Evolutionary conservation across 768 basidiomycete species (phyloP), one percentile per base, ranked within the genome.

Genomic region (Leccinum barrowsii): DNA sequence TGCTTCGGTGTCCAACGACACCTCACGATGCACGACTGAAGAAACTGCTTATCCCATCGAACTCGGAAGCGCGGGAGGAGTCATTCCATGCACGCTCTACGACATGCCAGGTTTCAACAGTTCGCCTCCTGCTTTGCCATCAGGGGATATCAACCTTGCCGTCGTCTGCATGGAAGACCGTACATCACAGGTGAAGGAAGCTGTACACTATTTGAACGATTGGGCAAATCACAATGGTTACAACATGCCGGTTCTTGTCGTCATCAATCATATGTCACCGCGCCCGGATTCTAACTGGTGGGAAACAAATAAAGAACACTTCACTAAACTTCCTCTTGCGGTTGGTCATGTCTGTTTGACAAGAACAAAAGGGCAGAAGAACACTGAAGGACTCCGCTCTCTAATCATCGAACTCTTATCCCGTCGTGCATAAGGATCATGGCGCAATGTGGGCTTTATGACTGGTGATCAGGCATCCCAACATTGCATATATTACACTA

Each of bases 81-180:
- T n/a, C 35, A 51, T 65, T 50, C 62, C 55, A 3, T 37, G 65
- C 50, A 62, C 52, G 19, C 60, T 69, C 17, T 69, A 69, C 21
- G 68, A 70, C 28, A 57, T 67, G 12, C 68, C 68, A 2, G 64
- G 64, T 2, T 67, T 66, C 52, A 19, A 24, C 46, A 63, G 50
- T 52, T 67, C 66, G 30, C 61, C 61, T 7, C 59, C 63, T n/a
- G 51, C 65, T 17, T 56, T 67, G 30, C 63, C 67, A 0, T 57
- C 60, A 2, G 67, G 65, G 6, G 61, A 61, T 7, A 63, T 67
- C 51, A 65, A 59, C 54, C 66, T 67, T 17, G 66, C 60, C 37
- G 28, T 67, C 57, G 60, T 67, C 42, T 67, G 66, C 40, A 44
- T 63, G 61, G 61, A 67, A 26, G 66, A 67, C 42, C 60, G 60